Base-by-base conservation (phyloP, 768 basidiomycete species). In the Tricholomella constricta region DNA sequence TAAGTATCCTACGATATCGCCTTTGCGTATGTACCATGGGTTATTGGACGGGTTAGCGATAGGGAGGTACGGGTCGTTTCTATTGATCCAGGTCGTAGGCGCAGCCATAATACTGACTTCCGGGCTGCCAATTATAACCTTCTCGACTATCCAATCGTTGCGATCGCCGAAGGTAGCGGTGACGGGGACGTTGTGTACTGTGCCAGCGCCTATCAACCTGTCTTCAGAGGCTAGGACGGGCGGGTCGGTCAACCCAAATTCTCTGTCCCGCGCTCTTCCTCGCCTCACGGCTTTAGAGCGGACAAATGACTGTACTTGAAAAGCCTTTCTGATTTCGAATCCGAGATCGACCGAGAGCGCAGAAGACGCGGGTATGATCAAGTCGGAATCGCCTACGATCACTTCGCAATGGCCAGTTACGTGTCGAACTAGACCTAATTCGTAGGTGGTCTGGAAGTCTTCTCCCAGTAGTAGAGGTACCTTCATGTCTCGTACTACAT, bases 361-460 rank as follows among this genome's bases (percentile, higher is more conserved):
- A 0, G 64, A 58, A 0, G 61, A 60, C 2, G 17, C 45, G 3
- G 45, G 45, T 8, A 46, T 46, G 45, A 46, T 34, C 4, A n/a
- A 10, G 32, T 32, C 32, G 5, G 45, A 46, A 14, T 22, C 15
- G 5, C 45, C 19, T 2, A 46, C 45, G 2, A 5, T 17, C 11
- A 62, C 41, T 43, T 62, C 48, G 32, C 52, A 41, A 15, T 58
- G 51, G 0, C 58, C 61, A 1, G 43, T 20, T 0, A 51, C 34
- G 29, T 46, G 55, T 1, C 57, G 43, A 2, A 19, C 46, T 6
- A 46, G n/a, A 6, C 45, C 27, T 6, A 46, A 19, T 23, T 46
- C 45, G 27, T 72, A 73, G 37, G 70, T 66, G 54, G 70, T 69
- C 4, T 68, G 38, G 36, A 65, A 69, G 36, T 70, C 69, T 42